phyloP scores from a whole-genome alignment of 495 filamentous ascomycete species.

The Penicillium coffeae region DNA sequence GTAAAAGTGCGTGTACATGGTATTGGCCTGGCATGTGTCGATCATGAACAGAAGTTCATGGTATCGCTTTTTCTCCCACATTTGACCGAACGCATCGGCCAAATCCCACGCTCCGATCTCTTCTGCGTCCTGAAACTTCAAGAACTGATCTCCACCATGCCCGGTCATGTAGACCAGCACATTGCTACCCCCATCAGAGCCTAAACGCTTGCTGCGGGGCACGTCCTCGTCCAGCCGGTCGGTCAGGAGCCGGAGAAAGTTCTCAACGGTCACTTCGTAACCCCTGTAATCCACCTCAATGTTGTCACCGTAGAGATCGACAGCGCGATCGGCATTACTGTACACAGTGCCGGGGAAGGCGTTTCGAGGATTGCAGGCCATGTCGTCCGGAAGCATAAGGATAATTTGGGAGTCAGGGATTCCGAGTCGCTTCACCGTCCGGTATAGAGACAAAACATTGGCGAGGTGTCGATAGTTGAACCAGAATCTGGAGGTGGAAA shows the following conservation, averaged over 20 bases:
- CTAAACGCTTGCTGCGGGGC: constrained; percentile 83
- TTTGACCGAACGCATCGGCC: constrained; percentile 97
- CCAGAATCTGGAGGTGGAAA: constrained; percentile 98
- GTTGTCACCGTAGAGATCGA: constrained; percentile 96
- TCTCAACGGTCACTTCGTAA: constrained; percentile 98
- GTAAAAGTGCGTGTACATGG: constrained; percentile 97
- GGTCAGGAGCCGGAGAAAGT: constrained; percentile 93
- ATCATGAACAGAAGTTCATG: constrained; percentile 99
- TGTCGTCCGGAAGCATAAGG: constrained; percentile 98
- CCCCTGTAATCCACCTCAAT: constrained; percentile 98
- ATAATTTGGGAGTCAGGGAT: constrained; percentile 99
- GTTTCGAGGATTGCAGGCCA: constrained; percentile 98
- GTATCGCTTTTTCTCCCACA: constrained; percentile 98
- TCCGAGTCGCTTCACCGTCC: constrained; percentile 95
- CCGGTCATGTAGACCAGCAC: constrained; percentile 99
- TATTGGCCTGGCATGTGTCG: constrained; percentile 98
- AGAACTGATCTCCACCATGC: constrained; percentile 95
- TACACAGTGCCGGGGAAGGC: constrained; percentile 97
- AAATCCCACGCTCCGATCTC: constrained; percentile 96
- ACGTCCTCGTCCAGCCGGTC: constrained; percentile 91
- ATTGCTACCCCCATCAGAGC: constrained; percentile 92
- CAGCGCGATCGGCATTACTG: constrained; percentile 92
- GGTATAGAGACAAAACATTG: constrained; percentile 96
- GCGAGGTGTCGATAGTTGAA: constrained; percentile 99
- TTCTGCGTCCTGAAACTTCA: constrained; percentile 98